Percentiles rank a stretch among this genome's conserved stretches.
These are phyloP conservation scores for Orychophragmus violaceus DNA, from an alignment of 345 rosid genomes.

Conservation along the genomic window DNA sequence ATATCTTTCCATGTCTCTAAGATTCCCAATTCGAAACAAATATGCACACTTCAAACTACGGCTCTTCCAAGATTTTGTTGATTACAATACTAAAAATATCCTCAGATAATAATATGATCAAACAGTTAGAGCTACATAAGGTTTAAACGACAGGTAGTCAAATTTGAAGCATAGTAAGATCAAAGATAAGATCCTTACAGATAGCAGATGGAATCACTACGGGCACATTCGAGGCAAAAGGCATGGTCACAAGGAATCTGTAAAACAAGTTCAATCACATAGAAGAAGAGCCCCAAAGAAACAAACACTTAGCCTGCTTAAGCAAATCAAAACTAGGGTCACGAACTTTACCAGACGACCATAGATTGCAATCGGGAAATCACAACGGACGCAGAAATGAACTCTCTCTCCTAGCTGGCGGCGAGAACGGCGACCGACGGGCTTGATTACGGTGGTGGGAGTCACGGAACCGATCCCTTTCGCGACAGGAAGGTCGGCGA, in stretches of 20 bases:
- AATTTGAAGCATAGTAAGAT: neutral
- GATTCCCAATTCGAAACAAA: neutral
- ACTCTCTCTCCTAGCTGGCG: slow-evolving; percentile 95
- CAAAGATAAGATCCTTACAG: slow-evolving; percentile 50
- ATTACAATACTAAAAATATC: neutral
- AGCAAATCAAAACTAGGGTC: neutral
- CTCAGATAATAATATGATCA: neutral
- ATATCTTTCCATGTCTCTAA: neutral
- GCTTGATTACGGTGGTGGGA: slow-evolving; percentile 51
- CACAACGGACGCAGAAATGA: slow-evolving; percentile 95
- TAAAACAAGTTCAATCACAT: slow-evolving; percentile 20
- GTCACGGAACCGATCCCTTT: slow-evolving; percentile 85
- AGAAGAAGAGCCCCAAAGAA: neutral
- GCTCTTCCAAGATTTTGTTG: neutral
- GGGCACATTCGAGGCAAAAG: slow-evolving; percentile 89
- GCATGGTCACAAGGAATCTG: slow-evolving; percentile 97
- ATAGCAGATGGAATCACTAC: slow-evolving; percentile 92
- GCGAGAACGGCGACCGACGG: slow-evolving; percentile 81
- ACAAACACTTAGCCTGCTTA: neutral
- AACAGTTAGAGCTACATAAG: neutral
- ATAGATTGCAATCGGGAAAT: slow-evolving; percentile 88
- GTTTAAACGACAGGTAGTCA: neutral
- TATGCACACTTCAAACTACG: neutral
- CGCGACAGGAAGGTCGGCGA: slow-evolving; percentile 97
- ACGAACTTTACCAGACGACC: slow-evolving; percentile 62